phyloP scores from a whole-genome alignment of 768 basidiomycete genomes.

The Cyclocybe aegerita region DNA sequence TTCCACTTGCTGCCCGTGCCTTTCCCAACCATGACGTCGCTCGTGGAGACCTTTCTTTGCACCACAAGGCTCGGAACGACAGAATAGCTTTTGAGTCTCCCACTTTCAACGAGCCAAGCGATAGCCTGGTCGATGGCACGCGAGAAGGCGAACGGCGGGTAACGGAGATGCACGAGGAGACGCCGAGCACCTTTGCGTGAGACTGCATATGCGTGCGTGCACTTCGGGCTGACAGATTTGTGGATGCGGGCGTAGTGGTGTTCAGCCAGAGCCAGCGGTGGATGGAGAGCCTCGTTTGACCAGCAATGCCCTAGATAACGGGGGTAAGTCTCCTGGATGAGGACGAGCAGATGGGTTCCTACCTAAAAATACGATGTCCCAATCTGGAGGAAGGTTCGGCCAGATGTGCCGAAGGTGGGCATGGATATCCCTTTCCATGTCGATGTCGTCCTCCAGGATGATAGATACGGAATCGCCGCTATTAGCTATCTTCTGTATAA shows the following conservation, averaged over 20 bases:
- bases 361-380: conserved; percentile 80
- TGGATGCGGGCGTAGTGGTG: conserved; percentile 37
- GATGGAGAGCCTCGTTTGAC: conserved; percentile 62
- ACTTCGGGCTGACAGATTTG: conserved; percentile 61
- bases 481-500: conserved; percentile 45
- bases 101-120: conserved; percentile 61
- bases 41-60: conserved; percentile 57
- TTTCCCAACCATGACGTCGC: conserved; percentile 52
- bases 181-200: conserved; percentile 59
- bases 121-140: conserved; percentile 76
- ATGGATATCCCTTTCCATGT: conserved; percentile 67
- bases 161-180: conserved; percentile 56
- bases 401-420: conserved; percentile 42
- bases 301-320: conserved; percentile 69
- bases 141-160: conserved; percentile 73
- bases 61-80: conserved; percentile 67
- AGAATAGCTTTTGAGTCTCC: conserved; percentile 57
- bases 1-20: conserved; percentile 55
- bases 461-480: conserved; percentile 33
- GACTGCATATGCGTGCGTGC: conserved; percentile 73
- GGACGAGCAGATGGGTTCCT: conserved; percentile 11
- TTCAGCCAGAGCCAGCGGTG: conserved; percentile 29
- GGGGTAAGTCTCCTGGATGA: not conserved
- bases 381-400: conserved; percentile 52
- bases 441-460: conserved; percentile 78